Base-by-base conservation (phyloP, 768 basidiomycete genomes). In the Auriculariales sp. region DNA sequence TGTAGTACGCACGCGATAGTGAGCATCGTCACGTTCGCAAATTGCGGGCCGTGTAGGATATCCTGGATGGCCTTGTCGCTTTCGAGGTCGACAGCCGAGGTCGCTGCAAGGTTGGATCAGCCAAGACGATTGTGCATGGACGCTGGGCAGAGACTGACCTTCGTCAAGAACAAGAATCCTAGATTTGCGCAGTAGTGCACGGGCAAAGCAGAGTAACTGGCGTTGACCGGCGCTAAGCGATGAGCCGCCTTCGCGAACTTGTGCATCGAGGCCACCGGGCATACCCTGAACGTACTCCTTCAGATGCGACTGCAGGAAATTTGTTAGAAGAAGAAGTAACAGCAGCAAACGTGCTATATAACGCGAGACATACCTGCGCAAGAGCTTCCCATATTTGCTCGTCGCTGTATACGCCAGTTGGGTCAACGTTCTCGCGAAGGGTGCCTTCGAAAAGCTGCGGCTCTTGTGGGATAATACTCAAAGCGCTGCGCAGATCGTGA, bases 101-200 rank as follows among this genome's bases (percentile, higher is more conserved):
- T 93, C 2, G 89, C 86, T 84, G 52, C 12, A 30, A 5, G 47
- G 46, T 25, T 44, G 15, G 3, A 49, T 54, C 35, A 50, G 56
- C 32, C n/a, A n/a, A n/a, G 44, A 39, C 11, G 46, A 48, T 9
- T 39, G 51, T 29, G 28, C 46, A 34, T 22, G 24, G 39, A 4
- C 22, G 42, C 27, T 31, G 46, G 15, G 24, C 3, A 12, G 12
- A 11, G 4, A 56, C 57, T 55, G 57, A 77, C 83, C 87, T 76
- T 97, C 93, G 59, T 95, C 93, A n/a, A 97, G 69, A 1, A 95
- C 87, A 4, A 97, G 70, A 31, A 95, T 82, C 64, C 82, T 92
- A 15, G 86, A 79, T 77, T 87, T 84, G 49, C 83, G 72, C 50
- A 94, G 64, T 33, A 93, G 62, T 0, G 91, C 91, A 47, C 91